Conservation (phyloP, 768 basidiomycete genomes). For the Hebeloma cylindrosporum region DNA sequence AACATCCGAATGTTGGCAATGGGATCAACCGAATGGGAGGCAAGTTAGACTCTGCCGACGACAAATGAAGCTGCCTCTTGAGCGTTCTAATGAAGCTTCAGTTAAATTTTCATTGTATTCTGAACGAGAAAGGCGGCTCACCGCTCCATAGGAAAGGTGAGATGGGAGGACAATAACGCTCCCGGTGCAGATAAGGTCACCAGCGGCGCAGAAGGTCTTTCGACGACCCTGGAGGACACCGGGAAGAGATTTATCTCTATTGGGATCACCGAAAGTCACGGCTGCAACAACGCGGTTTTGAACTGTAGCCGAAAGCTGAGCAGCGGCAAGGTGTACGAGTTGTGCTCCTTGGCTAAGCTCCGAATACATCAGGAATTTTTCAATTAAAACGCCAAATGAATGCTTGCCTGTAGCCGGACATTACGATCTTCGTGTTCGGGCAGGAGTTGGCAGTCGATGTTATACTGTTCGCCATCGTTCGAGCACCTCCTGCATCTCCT, state of each 20-base stretch:
- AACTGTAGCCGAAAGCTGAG: conserved; percentile 29
- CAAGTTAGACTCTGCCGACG: too few relatives aligned
- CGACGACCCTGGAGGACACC: conserved; percentile 25
- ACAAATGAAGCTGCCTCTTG: too few relatives aligned
- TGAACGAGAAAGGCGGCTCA: neutral
- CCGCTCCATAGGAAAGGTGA: conserved; percentile 12
- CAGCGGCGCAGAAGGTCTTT: conserved; percentile 30
- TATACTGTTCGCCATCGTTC: conserved; percentile 35
- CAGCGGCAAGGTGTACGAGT: conserved; percentile 38
- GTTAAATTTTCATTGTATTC: too few relatives aligned
- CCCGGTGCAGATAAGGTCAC: conserved; percentile 34
- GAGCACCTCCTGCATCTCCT: conserved; percentile 34
- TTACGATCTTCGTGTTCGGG: conserved; percentile 33
- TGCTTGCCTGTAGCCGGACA: conserved; percentile 34
- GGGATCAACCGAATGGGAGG: too few relatives aligned
- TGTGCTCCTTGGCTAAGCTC: conserved; percentile 33
- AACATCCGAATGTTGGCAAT: too few relatives aligned
- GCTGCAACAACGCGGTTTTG: conserved; percentile 29
- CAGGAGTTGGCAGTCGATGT: conserved; percentile 28
- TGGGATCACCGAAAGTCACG: conserved; percentile 38
- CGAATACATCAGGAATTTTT: neutral
- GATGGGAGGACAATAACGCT: conserved; percentile 12
- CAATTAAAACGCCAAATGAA: neutral
- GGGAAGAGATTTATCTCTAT: conserved; percentile 30
- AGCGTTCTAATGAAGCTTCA: too few relatives aligned